Conservation (phyloP, 2,329 filamentous ascomycete genomes). For the Arthrobotrys entomopaga region DNA sequence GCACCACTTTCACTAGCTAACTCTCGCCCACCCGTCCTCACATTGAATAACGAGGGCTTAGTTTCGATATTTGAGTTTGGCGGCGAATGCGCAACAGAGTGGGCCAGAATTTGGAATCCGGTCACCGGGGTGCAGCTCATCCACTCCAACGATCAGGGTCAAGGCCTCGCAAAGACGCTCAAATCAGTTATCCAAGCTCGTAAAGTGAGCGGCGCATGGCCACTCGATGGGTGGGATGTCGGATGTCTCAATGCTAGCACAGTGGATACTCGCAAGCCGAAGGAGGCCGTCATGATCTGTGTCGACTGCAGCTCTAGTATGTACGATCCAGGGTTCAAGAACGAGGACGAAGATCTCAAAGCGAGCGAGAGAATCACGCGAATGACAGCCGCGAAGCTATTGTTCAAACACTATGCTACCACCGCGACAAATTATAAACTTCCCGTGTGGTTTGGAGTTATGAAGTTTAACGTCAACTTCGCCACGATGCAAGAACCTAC, state of each 20-base stretch:
- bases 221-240: constrained; percentile 52
- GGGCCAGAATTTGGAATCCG: constrained; percentile 51
- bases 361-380: constrained; percentile 21
- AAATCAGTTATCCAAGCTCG: constrained; percentile 47
- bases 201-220: constrained; percentile 46
- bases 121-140: constrained; percentile 38
- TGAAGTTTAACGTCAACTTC: constrained; percentile 40
- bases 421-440: constrained; percentile 50
- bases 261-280: constrained; percentile 50
- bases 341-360: constrained; percentile 39
- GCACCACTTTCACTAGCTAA: constrained; percentile 45
- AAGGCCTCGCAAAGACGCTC: constrained; percentile 44
- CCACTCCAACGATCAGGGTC: constrained; percentile 50
- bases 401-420: constrained; percentile 45
- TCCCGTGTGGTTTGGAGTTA: constrained; percentile 49
- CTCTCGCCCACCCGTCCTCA: constrained; percentile 44
- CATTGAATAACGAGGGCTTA: constrained; percentile 45
- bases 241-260: constrained; percentile 52
- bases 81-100: constrained; percentile 47
- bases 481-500: constrained; percentile 44
- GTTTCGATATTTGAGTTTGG: constrained; percentile 52
- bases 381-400: constrained; percentile 47
- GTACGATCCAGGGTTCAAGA: constrained; percentile 35
- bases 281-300: constrained; percentile 53
- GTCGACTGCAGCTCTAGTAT: constrained; percentile 53